Conservation (phyloP, 164 flowering plant species). For the Sextonia rubra region DNA sequence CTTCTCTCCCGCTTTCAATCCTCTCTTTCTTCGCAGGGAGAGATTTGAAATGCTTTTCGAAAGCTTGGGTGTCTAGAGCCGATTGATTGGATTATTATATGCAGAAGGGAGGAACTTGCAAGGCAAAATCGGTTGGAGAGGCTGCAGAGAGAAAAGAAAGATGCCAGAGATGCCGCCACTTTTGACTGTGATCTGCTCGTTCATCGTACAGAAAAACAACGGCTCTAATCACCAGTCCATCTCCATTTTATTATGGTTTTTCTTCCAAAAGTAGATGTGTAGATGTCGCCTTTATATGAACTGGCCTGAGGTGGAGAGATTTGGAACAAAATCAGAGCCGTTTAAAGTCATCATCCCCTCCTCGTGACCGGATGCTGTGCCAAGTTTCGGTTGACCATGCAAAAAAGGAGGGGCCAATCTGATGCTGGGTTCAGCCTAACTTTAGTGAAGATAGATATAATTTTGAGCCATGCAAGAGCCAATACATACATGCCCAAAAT, state of each 20-base stretch:
- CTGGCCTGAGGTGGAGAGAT: too few species aligned
- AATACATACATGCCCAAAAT: too few species aligned
- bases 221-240: background rate
- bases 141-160: background rate
- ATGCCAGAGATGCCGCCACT: background rate
- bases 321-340: background rate
- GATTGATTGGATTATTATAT: too few species aligned
- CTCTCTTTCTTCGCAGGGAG: background rate
- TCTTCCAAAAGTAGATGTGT: background rate
- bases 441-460: too few species aligned
- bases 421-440: background rate
- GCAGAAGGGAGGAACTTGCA: background rate
- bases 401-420: background rate
- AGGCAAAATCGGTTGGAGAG: background rate
- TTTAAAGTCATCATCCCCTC: background rate
- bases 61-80: background rate
- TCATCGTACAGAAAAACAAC: background rate
- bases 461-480: too few species aligned
- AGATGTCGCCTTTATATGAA: too few species aligned
- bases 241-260: background rate
- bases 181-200: background rate
- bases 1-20: too few species aligned
- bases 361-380: background rate
- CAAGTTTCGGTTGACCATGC: background rate
- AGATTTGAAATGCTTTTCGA: too few species aligned